A percentile compares a stretch with the other conserved stretches of the same genome.
These are phyloP conservation scores for Lactarius tabidus DNA, from an alignment of 768 basidiomycete species.

Conservation along the genomic window DNA sequence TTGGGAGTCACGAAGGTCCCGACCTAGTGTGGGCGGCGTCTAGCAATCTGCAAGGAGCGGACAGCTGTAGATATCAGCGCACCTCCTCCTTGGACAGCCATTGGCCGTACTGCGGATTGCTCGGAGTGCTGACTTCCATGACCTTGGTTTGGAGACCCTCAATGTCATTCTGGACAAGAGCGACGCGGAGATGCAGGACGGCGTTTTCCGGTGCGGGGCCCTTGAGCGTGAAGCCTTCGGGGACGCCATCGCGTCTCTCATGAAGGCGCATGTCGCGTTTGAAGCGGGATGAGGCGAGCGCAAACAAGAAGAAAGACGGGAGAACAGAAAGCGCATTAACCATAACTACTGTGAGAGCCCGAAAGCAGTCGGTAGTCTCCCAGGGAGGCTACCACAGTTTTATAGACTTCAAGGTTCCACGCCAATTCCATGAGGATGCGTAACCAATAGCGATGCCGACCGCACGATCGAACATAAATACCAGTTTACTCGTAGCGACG, in stretches of 20 bases:
- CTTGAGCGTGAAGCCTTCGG: conserved; percentile 4
- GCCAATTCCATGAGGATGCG: not conserved
- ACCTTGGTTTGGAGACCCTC: conserved; percentile 26
- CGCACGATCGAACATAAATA: too few species aligned
- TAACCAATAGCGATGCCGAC: too few species aligned
- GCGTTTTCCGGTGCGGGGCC: not conserved
- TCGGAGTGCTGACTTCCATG: conserved; percentile 27
- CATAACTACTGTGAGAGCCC: not conserved
- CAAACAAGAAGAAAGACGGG: conserved; percentile 1
- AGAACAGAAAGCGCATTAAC: not conserved
- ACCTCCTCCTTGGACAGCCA: conserved; percentile 30
- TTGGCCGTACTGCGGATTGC: conserved; percentile 25
- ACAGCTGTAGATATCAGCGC: not conserved
- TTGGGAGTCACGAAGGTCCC: conserved; percentile 18
- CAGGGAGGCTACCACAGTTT: not conserved
- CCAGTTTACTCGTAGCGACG: not conserved
- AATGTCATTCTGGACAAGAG: conserved; percentile 7
- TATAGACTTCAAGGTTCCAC: too few species aligned
- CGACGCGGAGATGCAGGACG: conserved; percentile 7
- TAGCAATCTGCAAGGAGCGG: not conserved
- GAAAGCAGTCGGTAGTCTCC: not conserved
- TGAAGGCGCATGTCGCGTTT: conserved; percentile 10
- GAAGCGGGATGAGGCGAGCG: not conserved
- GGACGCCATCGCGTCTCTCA: conserved; percentile 4
- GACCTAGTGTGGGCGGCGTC: conserved; percentile 4